Percentiles rank a stretch among this genome's conserved stretches.
phyloP scores from a whole-genome alignment of 805 yeast genomes.

The Starmerella cellae region DNA sequence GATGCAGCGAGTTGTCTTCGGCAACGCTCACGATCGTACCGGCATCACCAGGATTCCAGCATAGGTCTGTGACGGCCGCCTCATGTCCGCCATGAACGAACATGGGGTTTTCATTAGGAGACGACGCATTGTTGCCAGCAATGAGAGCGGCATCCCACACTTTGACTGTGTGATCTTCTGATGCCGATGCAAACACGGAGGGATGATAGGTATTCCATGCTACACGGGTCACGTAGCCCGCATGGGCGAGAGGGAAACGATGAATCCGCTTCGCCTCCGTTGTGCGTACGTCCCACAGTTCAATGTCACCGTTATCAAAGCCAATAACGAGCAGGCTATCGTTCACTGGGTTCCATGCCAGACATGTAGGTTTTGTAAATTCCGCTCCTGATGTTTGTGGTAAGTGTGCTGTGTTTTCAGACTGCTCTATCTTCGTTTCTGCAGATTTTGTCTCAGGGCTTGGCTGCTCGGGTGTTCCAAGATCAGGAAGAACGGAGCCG shows the following conservation, averaged over 20 bases:
- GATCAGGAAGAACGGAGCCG: too few species aligned
- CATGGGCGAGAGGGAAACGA: conserved; percentile 27
- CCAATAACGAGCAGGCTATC: conserved; percentile 54
- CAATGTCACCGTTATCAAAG: conserved; percentile 42
- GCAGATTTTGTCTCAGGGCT: too few species aligned
- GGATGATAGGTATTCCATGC: conserved; percentile 57
- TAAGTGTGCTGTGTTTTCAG: not conserved
- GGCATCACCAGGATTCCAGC: conserved; percentile 65
- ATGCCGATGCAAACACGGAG: conserved; percentile 48
- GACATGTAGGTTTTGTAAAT: conserved; percentile 35
- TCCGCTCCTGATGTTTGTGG: too few species aligned
- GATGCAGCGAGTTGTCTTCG: conserved; percentile 75
- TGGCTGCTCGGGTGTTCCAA: too few species aligned
- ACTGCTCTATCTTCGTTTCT: too few species aligned
- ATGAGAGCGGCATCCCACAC: conserved; percentile 20
- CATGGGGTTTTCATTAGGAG: conserved; percentile 20
- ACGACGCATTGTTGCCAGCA: conserved; percentile 2
- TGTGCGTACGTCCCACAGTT: conserved; percentile 53
- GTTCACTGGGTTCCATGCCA: conserved; percentile 48
- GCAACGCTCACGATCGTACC: conserved; percentile 65
- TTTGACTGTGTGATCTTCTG: conserved; percentile 42
- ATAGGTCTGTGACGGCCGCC: conserved; percentile 70
- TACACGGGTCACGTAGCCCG: conserved; percentile 46
- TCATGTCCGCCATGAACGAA: conserved; percentile 80
- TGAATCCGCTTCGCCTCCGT: conserved; percentile 21